Base-by-base conservation (phyloP, 495 filamentous ascomycete species). In the Hyphodiscus hymeniophilus region DNA sequence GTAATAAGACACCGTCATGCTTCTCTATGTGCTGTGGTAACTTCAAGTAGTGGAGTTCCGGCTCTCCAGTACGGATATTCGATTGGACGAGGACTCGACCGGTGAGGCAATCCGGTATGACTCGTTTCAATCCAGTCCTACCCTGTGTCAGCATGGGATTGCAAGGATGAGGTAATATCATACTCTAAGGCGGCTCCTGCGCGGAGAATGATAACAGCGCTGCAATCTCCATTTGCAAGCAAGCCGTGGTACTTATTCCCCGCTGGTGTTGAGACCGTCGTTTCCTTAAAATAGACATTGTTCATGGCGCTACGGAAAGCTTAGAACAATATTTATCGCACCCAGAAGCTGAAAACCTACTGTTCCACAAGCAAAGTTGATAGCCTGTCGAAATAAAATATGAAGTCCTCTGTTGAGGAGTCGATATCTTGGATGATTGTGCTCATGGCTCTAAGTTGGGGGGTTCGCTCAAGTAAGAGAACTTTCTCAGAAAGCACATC, bases 371-470 rank as follows among this genome's bases (percentile, higher is more conserved):
- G 71, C n/a, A 96, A 66, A 1, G 81, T 79, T 2, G 82, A 76
- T 30, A 97, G 66, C 16, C 92, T 80, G 66, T 98, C 87, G 57
- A 96, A 95, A 63, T 95, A 95, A 64, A 96, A 97, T 45, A 94
- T 87, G 60, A 95, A 97, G 51, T 96, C 89, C 52, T 94, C 92
- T 33, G 84, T 77, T 10, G 80, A 67, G 1, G 84, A 91, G 34
- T 83, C 74, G 18, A 84, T 85, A 58, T 88, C 74, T 57, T 91
- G 86, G 23, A 98, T 77, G 42, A 96, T 83, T 0, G 90, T 95
- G 63, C 85, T 90, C 78, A 98, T 94, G 17, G 78, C 90, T 24
- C 74, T 65, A 33, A 96, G 69, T 62, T 98, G 91, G 4, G 78
- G 73, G 0, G 82, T 92, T 49, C 85, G 72, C 18, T 79, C 66